Conservation (phyloP, 208 protist species). For the Leishmania aethiopica region DNA sequence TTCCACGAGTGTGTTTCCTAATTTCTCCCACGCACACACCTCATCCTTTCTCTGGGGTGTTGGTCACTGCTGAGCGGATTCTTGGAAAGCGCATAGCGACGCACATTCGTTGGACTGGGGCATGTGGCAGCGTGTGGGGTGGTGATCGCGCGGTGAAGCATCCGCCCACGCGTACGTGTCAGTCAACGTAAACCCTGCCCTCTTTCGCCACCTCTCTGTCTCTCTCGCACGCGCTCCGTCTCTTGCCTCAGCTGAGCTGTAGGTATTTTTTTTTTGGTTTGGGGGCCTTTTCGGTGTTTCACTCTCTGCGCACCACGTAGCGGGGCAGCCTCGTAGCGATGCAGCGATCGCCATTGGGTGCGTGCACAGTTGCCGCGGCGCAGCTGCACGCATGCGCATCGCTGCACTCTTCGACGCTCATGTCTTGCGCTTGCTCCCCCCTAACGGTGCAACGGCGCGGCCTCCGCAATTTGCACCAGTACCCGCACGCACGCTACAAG, state of each 20-base stretch:
- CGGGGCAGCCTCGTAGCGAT: not conserved
- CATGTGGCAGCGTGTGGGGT: not conserved
- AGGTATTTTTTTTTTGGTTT: not conserved
- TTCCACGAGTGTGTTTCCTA: not conserved
- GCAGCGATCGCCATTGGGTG: slow-evolving; percentile 2
- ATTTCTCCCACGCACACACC: not conserved
- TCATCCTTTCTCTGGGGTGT: not conserved
- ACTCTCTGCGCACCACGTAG: not conserved
- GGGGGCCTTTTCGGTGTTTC: too few relatives aligned
- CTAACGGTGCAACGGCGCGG: slow-evolving; percentile 53
- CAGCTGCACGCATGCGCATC: not conserved
- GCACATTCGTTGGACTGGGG: not conserved
- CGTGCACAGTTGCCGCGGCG: not conserved
- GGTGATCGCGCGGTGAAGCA: not conserved
- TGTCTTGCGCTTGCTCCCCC: slow-evolving; percentile 4
- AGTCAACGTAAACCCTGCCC: not conserved
- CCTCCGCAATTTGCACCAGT: slow-evolving; percentile 89
- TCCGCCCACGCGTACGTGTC: not conserved
- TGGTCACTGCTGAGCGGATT: not conserved
- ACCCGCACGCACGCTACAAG: slow-evolving; percentile 86
- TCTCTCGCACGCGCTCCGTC: too few relatives aligned
- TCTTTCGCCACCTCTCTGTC: not conserved
- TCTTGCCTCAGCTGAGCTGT: not conserved
- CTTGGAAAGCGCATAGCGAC: not conserved
- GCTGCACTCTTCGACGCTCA: not conserved